phyloP scores from a whole-genome alignment of 306 rosid species.

The Dryas alaskensis region DNA sequence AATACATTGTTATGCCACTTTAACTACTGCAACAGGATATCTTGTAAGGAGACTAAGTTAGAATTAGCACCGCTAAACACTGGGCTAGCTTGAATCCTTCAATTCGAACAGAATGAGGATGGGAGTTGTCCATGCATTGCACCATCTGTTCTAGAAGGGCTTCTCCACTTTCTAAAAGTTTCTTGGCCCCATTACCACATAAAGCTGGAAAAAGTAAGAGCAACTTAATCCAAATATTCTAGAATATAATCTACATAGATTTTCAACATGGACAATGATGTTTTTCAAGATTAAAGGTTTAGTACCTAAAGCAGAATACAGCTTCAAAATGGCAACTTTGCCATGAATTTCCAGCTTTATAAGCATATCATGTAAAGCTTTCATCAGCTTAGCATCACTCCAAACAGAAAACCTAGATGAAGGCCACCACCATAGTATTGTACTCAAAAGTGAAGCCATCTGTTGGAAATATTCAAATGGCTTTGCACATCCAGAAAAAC shows the following conservation, averaged over 20 bases:
- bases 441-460: slow-evolving; percentile 71
- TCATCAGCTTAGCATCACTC: slow-evolving; percentile 53
- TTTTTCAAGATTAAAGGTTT: slow-evolving; percentile 5
- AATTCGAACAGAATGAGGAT: slow-evolving; percentile 53
- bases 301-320: slow-evolving; percentile 82
- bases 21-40: slow-evolving; percentile 6
- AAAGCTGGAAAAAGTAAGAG: slow-evolving; percentile 53
- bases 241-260: slow-evolving; percentile 23
- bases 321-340: slow-evolving; percentile 58
- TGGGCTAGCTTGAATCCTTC: slow-evolving; percentile 81
- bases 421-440: slow-evolving; percentile 66
- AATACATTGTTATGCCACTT: slow-evolving; percentile 14
- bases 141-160: slow-evolving; percentile 50
- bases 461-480: slow-evolving; percentile 50
- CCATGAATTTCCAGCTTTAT: slow-evolving; percentile 34
- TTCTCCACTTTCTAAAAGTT: slow-evolving; percentile 58
- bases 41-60: slow-evolving; percentile 17
- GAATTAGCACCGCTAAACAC: slow-evolving; percentile 55
- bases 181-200: slow-evolving; percentile 63
- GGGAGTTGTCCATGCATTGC: slow-evolving; percentile 60
- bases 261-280: background rate
- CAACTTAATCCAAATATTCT: slow-evolving; percentile 11
- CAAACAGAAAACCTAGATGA: slow-evolving; percentile 64
- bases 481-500: slow-evolving; percentile 33
- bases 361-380: slow-evolving; percentile 42